Evolutionary conservation across 257 asterid genomes (phyloP).

Genomic region (Hygrophila difformis): DNA sequence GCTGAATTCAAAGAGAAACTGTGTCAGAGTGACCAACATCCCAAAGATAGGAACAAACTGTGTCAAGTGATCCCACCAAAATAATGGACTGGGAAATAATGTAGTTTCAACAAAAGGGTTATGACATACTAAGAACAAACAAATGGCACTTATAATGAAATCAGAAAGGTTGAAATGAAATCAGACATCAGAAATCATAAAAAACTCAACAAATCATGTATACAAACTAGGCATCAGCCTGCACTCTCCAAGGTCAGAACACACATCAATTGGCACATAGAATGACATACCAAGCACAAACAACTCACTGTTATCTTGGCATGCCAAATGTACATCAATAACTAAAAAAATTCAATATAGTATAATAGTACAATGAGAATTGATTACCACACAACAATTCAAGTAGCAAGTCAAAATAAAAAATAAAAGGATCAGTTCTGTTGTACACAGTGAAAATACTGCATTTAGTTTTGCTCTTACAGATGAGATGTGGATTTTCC

Average conservation of each 20-base stretch:
- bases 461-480: not conserved
- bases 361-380: constrained; percentile 1
- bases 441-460: not conserved
- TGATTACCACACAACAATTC: not conserved
- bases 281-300: not conserved
- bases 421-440: not conserved
- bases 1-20: constrained; percentile 2
- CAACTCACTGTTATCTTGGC: not conserved
- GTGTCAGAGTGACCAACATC: too few relatives aligned
- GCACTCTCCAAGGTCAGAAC: too few relatives aligned
- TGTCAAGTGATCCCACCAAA: too few relatives aligned
- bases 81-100: too few relatives aligned
- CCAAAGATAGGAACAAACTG: too few relatives aligned
- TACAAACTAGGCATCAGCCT: not conserved
- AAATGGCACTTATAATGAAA: too few relatives aligned
- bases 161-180: too few relatives aligned
- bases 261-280: not conserved
- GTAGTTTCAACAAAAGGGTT: too few relatives aligned
- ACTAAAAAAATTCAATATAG: not conserved
- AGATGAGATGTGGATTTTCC: constrained; percentile 5
- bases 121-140: too few relatives aligned
- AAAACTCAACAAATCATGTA: too few relatives aligned
- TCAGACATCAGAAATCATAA: too few relatives aligned
- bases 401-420: too few relatives aligned
- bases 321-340: not conserved